Conservation (phyloP, 2,329 filamentous ascomycete species). For the Monilinia polystroma region DNA sequence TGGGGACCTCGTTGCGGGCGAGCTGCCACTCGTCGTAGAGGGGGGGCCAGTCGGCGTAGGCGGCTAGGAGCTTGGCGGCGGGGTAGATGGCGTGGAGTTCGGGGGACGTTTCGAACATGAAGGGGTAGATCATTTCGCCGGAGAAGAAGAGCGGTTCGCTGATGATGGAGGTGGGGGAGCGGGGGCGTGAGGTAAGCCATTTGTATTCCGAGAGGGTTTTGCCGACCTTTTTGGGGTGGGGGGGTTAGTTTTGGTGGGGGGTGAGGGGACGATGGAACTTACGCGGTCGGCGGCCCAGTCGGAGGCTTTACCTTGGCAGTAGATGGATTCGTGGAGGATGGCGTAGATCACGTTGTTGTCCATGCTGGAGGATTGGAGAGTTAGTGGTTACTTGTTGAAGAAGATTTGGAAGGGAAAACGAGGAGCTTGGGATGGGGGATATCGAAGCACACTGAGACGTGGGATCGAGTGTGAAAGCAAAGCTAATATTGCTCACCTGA, state of each 20-base stretch:
- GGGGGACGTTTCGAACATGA: conserved; percentile 77
- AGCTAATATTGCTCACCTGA: conserved; percentile 2
- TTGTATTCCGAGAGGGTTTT: conserved; percentile 25
- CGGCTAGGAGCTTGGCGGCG: conserved; percentile 70
- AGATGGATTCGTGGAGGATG: conserved; percentile 77
- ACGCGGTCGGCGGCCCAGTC: conserved; percentile 71
- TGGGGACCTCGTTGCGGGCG: conserved; percentile 73
- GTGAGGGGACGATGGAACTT: background rate
- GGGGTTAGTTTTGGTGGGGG: background rate
- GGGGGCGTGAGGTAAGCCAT: conserved; percentile 45
- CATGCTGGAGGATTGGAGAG: background rate
- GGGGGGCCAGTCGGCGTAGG: conserved; percentile 65
- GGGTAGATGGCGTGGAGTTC: conserved; percentile 69
- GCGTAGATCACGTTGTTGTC: conserved; percentile 14
- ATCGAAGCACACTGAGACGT: background rate
- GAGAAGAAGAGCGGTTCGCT: conserved; percentile 70
- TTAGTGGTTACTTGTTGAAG: background rate
- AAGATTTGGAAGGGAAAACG: background rate
- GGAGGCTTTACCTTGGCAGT: conserved; percentile 68
- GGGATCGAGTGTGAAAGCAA: background rate
- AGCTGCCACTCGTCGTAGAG: conserved; percentile 77
- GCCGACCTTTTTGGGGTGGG: background rate
- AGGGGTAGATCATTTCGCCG: conserved; percentile 88
- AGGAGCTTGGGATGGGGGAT: too few species aligned
- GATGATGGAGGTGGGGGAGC: conserved; percentile 41